These are phyloP conservation scores for Alnus rubra DNA, from an alignment of 306 rosid species.

Conservation along the genomic window DNA sequence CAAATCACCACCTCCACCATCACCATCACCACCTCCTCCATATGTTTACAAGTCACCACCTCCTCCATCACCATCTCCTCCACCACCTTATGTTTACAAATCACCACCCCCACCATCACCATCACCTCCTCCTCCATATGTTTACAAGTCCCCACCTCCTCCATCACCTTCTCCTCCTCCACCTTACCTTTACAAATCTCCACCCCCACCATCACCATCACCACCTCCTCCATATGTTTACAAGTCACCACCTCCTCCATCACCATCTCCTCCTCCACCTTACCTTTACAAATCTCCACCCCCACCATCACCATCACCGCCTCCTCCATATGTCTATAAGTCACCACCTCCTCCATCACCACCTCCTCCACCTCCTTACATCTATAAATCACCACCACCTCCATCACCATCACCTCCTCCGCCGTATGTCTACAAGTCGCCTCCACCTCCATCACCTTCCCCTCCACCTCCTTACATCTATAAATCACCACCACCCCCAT, in stretches of 20 bases:
- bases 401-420: too few relatives aligned
- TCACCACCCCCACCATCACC: neutral
- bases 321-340: neutral
- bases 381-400: neutral
- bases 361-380: neutral
- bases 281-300: neutral
- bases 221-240: neutral
- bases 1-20: neutral
- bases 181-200: neutral
- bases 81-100: neutral
- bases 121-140: neutral
- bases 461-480: neutral
- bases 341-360: neutral
- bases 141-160: neutral
- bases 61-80: neutral
- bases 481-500: neutral
- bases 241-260: neutral
- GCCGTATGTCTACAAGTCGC: too few relatives aligned
- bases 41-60: neutral
- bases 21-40: neutral
- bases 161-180: neutral
- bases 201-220: neutral
- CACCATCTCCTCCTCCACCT: neutral
- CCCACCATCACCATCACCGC: neutral
- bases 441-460: neutral